Base-by-base conservation (phyloP, 352 stramenopile genomes). In the Aphanomyces cochlioides region DNA sequence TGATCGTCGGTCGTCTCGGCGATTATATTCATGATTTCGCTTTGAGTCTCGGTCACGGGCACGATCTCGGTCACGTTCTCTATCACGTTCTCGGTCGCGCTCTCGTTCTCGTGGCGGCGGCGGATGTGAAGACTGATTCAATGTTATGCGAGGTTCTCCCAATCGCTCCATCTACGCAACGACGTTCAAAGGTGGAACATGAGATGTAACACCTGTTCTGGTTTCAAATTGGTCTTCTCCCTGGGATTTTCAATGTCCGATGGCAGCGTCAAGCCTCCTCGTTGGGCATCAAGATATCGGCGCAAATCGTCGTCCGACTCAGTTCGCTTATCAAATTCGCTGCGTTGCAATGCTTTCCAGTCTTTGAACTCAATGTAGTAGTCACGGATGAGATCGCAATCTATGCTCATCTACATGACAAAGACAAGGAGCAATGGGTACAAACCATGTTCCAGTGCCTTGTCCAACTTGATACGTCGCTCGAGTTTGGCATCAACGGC, bases 331-430 rank as follows among this genome's bases (percentile, higher is more conserved):
- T 61, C 54, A 41, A 61, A 61, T 41, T 61, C 54, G 28, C 5
- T 40, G 1, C n/a, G 54, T 37, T 61, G 54, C 19, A 19, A 7
- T 10, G 19, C 21, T 40, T 41, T 61, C 54, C 54, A 61, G 17
- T 61, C 54, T 40, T 61, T 61, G 54, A 3, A 61, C 43, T 61
- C 54, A 7, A 6, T 61, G 54, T 61, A 61, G 34, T 61, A 61
- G n/a, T 61, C 54, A 45, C 37, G 54, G n/a, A 61, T 61, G 17
- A 61, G 8, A 17, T 61, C 54, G 54, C 54, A 61, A 13, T 61
- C 54, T 53, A 40, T 37, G n/a, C 38, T 36, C 21, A 39, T 63
- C 19, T 0, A 63, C 4, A 41, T 7, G 47, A 41, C 10, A 28
- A 34, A 41, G 15, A 34, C 37, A 64, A 10, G 19, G 3, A 47